phyloP scores from a whole-genome alignment of 2,329 filamentous ascomycete genomes.

The Endoconidiophora polonica region DNA sequence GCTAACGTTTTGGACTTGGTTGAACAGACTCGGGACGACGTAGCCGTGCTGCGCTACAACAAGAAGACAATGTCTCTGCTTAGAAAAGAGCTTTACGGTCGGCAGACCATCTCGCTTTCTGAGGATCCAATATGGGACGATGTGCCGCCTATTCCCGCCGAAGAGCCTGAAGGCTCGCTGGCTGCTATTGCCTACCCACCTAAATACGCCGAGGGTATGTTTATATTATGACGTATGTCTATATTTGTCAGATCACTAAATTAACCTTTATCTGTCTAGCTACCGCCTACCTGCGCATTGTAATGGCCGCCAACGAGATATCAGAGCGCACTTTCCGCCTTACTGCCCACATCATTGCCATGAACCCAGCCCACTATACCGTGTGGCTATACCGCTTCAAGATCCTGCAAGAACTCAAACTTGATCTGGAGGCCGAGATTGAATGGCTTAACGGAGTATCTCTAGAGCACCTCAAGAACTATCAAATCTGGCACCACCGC shows the following conservation, averaged over 20 bases:
- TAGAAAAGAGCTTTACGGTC: slow-evolving; percentile 35
- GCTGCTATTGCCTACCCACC: slow-evolving; percentile 85
- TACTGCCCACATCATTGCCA: slow-evolving; percentile 74
- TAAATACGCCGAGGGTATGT: slow-evolving; percentile 63
- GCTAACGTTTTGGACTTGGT: neutral
- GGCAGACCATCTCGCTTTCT: slow-evolving; percentile 33
- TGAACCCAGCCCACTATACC: slow-evolving; percentile 97
- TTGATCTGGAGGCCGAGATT: slow-evolving; percentile 55
- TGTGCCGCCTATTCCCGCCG: slow-evolving; percentile 63
- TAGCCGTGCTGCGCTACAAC: neutral
- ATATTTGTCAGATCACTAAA: too few relatives aligned
- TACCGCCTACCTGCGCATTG: slow-evolving; percentile 79
- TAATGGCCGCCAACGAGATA: slow-evolving; percentile 80
- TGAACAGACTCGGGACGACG: slow-evolving; percentile 2
- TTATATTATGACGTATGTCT: slow-evolving; percentile 9
- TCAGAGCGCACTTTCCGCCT: slow-evolving; percentile 62
- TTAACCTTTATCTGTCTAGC: slow-evolving; percentile 28
- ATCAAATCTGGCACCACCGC: slow-evolving; percentile 85
- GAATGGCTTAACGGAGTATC: slow-evolving; percentile 75
- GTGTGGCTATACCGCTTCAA: slow-evolving; percentile 93
- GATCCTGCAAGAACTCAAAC: slow-evolving; percentile 50
- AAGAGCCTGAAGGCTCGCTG: slow-evolving; percentile 69
- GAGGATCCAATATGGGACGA: slow-evolving; percentile 63
- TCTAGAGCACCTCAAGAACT: slow-evolving; percentile 81
- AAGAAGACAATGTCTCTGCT: slow-evolving; percentile 33